Conservation (phyloP, 75 land plant genomes). For the Cunninghamia lanceolata region DNA sequence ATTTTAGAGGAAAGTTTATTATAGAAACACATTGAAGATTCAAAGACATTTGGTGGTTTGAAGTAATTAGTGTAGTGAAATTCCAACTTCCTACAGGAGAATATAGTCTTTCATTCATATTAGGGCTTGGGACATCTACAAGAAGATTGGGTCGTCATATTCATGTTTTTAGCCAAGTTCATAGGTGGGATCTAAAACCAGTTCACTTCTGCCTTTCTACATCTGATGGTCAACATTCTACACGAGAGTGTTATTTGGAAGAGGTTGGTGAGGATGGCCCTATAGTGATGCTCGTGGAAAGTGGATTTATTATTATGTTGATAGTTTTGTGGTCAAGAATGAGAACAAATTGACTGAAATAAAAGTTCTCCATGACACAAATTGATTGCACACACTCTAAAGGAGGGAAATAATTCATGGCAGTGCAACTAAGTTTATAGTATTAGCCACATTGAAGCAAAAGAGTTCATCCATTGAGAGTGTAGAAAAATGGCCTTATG, state of each 20-base stretch:
- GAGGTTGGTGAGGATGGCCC: slow-evolving; percentile 29
- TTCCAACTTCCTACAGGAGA: slow-evolving; percentile 59
- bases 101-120: slow-evolving; percentile 68
- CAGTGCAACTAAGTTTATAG: no score
- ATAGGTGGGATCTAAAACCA: slow-evolving; percentile 77
- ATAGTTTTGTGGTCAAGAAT: no score
- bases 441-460: no score
- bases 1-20: no score
- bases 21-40: no score
- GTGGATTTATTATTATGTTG: slow-evolving; percentile 65
- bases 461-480: no score
- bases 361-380: slow-evolving; percentile 65
- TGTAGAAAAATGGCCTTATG: no score
- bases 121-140: slow-evolving; percentile 51
- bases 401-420: no score
- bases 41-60: slow-evolving; percentile 98
- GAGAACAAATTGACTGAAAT: slow-evolving; percentile 35
- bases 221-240: slow-evolving; percentile 60
- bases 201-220: slow-evolving; percentile 62
- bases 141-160: no score
- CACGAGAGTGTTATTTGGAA: slow-evolving; percentile 44
- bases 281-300: slow-evolving; percentile 34
- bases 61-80: slow-evolving; percentile 57
- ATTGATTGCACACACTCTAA: slow-evolving; percentile 76
- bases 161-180: slow-evolving; percentile 52